Conservation (phyloP, 768 basidiomycete genomes). For the Mrakia frigida region DNA sequence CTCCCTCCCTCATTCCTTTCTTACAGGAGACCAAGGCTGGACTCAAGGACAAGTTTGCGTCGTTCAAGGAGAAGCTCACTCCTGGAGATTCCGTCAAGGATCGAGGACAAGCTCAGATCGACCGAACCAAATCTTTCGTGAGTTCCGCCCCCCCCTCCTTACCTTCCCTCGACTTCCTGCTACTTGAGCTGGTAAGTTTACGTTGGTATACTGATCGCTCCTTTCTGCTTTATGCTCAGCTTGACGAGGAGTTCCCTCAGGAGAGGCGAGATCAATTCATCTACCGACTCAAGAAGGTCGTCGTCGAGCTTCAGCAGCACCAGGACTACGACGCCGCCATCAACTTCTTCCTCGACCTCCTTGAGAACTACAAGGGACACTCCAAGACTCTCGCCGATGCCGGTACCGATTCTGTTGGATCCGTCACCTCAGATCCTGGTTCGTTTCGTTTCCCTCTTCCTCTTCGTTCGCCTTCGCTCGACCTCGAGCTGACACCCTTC, state of each 20-base stretch:
- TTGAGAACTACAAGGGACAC: constrained; percentile 49
- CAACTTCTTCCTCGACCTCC: constrained; percentile 48
- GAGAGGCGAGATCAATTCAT: constrained; percentile 70
- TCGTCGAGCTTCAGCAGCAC: constrained; percentile 89
- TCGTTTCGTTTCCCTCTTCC: no score
- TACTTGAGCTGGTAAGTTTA: no score
- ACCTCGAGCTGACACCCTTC: no score
- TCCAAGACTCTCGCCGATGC: constrained; percentile 49
- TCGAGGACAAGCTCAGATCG: constrained; percentile 52
- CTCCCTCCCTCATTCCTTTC: not conserved
- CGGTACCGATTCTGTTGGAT: constrained; percentile 42
- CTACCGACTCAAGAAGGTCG: constrained; percentile 86
- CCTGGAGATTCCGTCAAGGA: constrained; percentile 59
- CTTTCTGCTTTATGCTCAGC: constrained; percentile 44
- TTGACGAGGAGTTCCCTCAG: constrained; percentile 62
- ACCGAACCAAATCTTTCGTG: constrained; percentile 59
- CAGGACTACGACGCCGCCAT: constrained; percentile 46
- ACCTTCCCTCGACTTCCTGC: no score
- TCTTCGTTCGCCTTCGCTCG: no score
- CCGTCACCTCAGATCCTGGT: constrained; percentile 50
- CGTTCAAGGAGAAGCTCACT: constrained; percentile 57
- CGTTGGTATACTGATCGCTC: not conserved
- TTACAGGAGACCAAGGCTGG: constrained; percentile 34
- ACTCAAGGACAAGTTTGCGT: constrained; percentile 44
- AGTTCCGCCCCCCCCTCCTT: constrained; percentile 31